Evolutionary conservation across 1,284 basidiomycete species (phyloP).

Genomic region (Tilletiopsis washingtonensis): DNA sequence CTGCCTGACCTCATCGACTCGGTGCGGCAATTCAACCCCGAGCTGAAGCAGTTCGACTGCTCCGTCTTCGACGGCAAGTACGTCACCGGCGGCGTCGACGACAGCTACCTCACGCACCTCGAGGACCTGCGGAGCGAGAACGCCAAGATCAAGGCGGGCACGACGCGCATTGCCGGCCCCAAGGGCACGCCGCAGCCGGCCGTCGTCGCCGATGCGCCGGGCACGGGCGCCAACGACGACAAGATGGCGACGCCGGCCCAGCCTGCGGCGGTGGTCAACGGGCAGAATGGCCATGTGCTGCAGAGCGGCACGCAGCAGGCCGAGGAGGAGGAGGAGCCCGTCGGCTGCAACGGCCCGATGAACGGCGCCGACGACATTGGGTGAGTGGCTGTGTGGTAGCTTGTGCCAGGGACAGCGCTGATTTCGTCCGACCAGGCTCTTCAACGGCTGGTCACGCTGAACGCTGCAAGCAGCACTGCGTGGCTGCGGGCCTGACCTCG

Average conservation of each 20-base stretch:
- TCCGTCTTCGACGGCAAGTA: slow-evolving; percentile 97
- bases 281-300: background rate
- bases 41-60: slow-evolving; percentile 78
- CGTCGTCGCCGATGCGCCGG: slow-evolving; percentile 9
- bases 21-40: slow-evolving; percentile 78
- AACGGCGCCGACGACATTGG: slow-evolving; percentile 41
- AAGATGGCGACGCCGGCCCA: slow-evolving; percentile 13
- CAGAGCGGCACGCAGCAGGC: slow-evolving; percentile 5
- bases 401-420: background rate
- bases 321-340: slow-evolving; percentile 20
- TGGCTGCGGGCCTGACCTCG: too few species aligned
- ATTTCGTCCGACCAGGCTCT: slow-evolving; percentile 25
- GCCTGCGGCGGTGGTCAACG: slow-evolving; percentile 1
- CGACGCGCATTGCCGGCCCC: slow-evolving; percentile 17
- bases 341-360: slow-evolving; percentile 41
- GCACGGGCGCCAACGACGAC: slow-evolving; percentile 20
- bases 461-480: too few species aligned
- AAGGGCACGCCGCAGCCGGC: slow-evolving; percentile 16
- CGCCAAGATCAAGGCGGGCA: slow-evolving; percentile 54
- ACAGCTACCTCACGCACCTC: slow-evolving; percentile 68
- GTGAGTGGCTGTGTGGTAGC: too few species aligned
- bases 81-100: slow-evolving; percentile 89
- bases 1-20: slow-evolving; percentile 78
- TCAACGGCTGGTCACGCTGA: slow-evolving; percentile 34
- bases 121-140: slow-evolving; percentile 78